phyloP scores from a whole-genome alignment of 2,329 filamentous ascomycete genomes.

The Tolypocladium ovalisporum region DNA sequence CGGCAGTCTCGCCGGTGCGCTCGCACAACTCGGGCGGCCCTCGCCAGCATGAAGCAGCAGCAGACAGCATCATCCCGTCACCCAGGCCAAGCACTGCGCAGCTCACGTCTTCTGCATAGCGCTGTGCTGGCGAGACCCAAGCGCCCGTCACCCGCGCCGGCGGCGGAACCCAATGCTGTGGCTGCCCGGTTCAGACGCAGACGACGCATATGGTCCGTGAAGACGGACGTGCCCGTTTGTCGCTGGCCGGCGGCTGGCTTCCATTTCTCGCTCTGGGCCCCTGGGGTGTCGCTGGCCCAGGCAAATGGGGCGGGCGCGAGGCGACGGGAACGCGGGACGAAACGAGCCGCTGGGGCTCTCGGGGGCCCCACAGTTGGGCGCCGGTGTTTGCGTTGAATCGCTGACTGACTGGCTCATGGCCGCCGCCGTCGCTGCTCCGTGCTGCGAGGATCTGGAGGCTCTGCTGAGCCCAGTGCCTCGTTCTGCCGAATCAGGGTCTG shows the following conservation, averaged over 20 bases:
- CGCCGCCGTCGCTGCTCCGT: not conserved
- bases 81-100: not conserved
- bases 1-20: not conserved
- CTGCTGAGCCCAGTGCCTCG: not conserved
- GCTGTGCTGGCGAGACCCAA: not conserved
- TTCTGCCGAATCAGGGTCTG: not conserved
- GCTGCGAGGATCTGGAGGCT: not conserved
- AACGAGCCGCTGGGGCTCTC: not conserved
- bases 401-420: too few relatives aligned
- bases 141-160: not conserved
- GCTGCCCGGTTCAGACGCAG: not conserved
- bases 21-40: too few relatives aligned
- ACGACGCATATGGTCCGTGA: not conserved
- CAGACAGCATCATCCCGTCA: not conserved
- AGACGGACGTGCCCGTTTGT: too few relatives aligned
- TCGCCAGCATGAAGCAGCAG: not conserved
- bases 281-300: not conserved
- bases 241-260: not conserved
- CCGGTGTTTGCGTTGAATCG: constrained; percentile 1
- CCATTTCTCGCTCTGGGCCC: not conserved
- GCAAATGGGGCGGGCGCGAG: not conserved
- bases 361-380: constrained; percentile 8
- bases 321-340: not conserved
- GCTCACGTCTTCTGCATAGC: not conserved
- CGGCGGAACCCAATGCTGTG: not conserved